A percentile compares a stretch with the other conserved stretches of the same genome.
These are phyloP conservation scores for Saccharomycopsis babjevae DNA, from an alignment of 805 yeast genomes.

Conservation along the genomic window DNA sequence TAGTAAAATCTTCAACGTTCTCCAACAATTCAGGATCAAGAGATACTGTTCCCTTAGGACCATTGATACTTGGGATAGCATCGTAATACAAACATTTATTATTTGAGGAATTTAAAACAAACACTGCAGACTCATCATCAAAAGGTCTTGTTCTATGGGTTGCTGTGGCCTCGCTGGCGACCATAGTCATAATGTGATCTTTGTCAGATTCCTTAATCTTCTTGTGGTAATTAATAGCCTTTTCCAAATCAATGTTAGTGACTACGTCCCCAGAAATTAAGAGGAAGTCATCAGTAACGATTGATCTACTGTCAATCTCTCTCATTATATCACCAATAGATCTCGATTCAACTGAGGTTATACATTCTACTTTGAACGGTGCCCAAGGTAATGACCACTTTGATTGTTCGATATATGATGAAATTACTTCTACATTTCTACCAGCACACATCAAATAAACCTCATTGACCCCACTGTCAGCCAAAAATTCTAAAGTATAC, in stretches of 20 bases:
- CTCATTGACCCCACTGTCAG: conserved; percentile 81
- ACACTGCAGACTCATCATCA: conserved; percentile 53
- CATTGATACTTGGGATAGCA: conserved; percentile 48
- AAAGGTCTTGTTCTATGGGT: conserved; percentile 76
- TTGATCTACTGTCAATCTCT: conserved; percentile 83
- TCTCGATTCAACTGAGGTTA: conserved; percentile 75
- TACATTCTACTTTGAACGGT: conserved; percentile 67
- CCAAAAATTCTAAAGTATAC: conserved; percentile 88
- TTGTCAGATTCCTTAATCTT: conserved; percentile 64
- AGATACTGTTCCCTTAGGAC: conserved; percentile 36
- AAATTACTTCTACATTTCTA: conserved; percentile 78
- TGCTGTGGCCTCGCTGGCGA: conserved; percentile 74
- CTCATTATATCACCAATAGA: conserved; percentile 97
- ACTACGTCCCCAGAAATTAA: conserved; percentile 91
- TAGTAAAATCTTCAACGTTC: conserved; percentile 58
- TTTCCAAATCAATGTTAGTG: conserved; percentile 75
- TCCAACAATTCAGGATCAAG: conserved; percentile 81
- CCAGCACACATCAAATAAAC: conserved; percentile 84
- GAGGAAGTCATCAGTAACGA: conserved; percentile 82
- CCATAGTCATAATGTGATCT: conserved; percentile 93
- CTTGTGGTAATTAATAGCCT: conserved; percentile 64
- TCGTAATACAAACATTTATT: conserved; percentile 79
- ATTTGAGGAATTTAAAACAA: conserved; percentile 67
- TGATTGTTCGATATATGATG: conserved; percentile 63
- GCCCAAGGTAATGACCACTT: conserved; percentile 62